Conservation (phyloP, 2,329 filamentous ascomycete species). For the Zymoseptoria crescenta region DNA sequence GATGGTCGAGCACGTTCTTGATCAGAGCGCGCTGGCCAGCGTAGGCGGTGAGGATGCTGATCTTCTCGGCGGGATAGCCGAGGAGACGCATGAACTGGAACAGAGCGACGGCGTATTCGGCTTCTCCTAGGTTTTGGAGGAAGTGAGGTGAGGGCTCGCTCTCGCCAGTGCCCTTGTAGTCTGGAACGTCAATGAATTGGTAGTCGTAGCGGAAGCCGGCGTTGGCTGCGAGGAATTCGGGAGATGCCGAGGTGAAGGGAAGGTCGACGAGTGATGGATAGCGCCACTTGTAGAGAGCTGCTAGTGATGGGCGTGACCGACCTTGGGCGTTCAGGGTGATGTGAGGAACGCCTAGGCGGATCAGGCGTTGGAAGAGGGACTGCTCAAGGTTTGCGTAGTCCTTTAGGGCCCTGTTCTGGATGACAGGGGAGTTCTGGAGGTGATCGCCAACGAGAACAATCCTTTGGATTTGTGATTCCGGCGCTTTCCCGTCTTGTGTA, state of each 20-base stretch:
- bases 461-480: conserved; percentile 69
- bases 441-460: conserved; percentile 93
- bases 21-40: conserved; percentile 86
- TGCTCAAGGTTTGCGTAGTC: conserved; percentile 96
- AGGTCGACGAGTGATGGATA: conserved; percentile 76
- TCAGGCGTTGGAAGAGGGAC: conserved; percentile 83
- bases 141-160: conserved; percentile 87
- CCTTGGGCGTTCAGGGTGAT: conserved; percentile 90
- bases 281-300: conserved; percentile 86
- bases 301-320: conserved; percentile 77
- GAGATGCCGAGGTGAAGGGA: conserved; percentile 58
- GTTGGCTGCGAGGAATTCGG: conserved; percentile 75
- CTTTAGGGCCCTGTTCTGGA: conserved; percentile 88
- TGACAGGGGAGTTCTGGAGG: conserved; percentile 90
- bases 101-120: conserved; percentile 90
- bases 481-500: conserved; percentile 25
- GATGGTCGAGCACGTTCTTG: conserved; percentile 72
- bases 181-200: conserved; percentile 90
- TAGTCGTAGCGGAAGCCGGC: conserved; percentile 89
- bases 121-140: conserved; percentile 92
- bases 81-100: conserved; percentile 97
- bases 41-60: conserved; percentile 88
- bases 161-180: conserved; percentile 88
- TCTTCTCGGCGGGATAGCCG: conserved; percentile 76
- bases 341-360: conserved; percentile 84